Percentiles rank a stretch among this genome's conserved stretches.
Conservation (phyloP, 805 yeast genomes). For the Candida schatavii region DNA sequence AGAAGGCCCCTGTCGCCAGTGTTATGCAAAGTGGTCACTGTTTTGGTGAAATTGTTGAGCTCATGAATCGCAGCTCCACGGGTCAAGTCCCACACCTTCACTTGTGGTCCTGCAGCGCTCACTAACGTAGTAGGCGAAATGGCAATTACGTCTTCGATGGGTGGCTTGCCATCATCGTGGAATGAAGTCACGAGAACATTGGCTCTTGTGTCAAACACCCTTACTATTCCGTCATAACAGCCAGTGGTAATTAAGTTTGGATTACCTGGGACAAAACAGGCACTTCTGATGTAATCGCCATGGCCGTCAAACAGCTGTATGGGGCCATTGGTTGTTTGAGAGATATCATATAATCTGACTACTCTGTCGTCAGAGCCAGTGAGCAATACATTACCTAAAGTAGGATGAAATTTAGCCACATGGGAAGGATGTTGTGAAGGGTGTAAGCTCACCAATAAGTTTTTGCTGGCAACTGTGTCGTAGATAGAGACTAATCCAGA, state of each 20-base stretch:
- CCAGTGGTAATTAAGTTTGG: slow-evolving; percentile 87
- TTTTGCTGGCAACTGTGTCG: slow-evolving; percentile 77
- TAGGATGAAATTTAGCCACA: slow-evolving; percentile 88
- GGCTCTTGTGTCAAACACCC: slow-evolving; percentile 79
- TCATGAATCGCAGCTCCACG: slow-evolving; percentile 71
- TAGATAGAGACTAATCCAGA: slow-evolving; percentile 89
- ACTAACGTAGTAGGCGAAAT: slow-evolving; percentile 72
- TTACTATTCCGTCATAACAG: slow-evolving; percentile 83
- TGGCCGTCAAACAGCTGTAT: slow-evolving; percentile 67
- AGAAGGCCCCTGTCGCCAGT: slow-evolving; percentile 77
- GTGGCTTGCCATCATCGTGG: slow-evolving; percentile 58
- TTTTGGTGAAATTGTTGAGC: slow-evolving; percentile 85
- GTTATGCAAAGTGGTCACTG: slow-evolving; percentile 79
- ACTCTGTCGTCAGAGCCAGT: slow-evolving; percentile 91
- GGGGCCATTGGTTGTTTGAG: slow-evolving; percentile 69
- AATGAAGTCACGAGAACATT: slow-evolving; percentile 59
- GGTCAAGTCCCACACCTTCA: slow-evolving; percentile 89
- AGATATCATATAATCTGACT: slow-evolving; percentile 84
- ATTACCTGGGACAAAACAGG: slow-evolving; percentile 69
- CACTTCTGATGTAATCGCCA: slow-evolving; percentile 84
- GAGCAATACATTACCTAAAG: slow-evolving; percentile 66
- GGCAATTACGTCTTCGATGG: slow-evolving; percentile 83
- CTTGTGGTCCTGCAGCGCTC: slow-evolving; percentile 75
- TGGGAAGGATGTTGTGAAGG: slow-evolving; percentile 90
- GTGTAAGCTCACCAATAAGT: slow-evolving; percentile 71